Evolutionary conservation across 495 filamentous ascomycete species (phyloP).

Genomic region (Trichocladium antarcticum): DNA sequence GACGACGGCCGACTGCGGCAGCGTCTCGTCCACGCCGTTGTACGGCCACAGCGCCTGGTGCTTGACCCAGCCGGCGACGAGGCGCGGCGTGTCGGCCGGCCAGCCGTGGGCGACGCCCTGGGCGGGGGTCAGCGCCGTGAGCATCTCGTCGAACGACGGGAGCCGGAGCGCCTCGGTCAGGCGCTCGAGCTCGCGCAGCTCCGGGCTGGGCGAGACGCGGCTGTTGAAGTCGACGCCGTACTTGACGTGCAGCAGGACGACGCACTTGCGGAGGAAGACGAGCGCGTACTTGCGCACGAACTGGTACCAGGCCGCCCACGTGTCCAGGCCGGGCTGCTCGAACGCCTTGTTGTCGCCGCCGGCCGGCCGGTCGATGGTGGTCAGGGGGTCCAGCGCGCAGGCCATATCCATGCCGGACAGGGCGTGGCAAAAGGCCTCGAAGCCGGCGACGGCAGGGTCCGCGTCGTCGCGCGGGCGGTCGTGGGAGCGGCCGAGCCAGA

Average conservation of each 20-base stretch:
- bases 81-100: slow-evolving; percentile 24
- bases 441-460: slow-evolving; percentile 32
- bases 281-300: slow-evolving; percentile 69
- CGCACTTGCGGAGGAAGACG: slow-evolving; percentile 78
- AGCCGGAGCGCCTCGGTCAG: slow-evolving; percentile 63
- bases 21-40: slow-evolving; percentile 5
- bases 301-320: slow-evolving; percentile 31
- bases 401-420: slow-evolving; percentile 27
- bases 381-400: slow-evolving; percentile 5
- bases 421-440: slow-evolving; percentile 34
- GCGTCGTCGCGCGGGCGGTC: slow-evolving; percentile 21
- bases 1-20: slow-evolving; percentile 37
- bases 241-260: slow-evolving; percentile 74
- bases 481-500: slow-evolving; percentile 21
- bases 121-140: slow-evolving; percentile 38
- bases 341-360: slow-evolving; percentile 30
- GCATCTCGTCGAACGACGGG: slow-evolving; percentile 69
- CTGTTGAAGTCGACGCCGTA: slow-evolving; percentile 80
- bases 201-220: slow-evolving; percentile 52
- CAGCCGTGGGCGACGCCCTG: slow-evolving; percentile 32
- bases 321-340: slow-evolving; percentile 33
- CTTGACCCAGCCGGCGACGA: slow-evolving; percentile 69
- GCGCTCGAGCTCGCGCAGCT: slow-evolving; percentile 68
- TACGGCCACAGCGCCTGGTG: slow-evolving; percentile 41
- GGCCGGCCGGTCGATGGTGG: background rate